Conservation (phyloP, 257 asterid species). For the Cinchona pubescens region DNA sequence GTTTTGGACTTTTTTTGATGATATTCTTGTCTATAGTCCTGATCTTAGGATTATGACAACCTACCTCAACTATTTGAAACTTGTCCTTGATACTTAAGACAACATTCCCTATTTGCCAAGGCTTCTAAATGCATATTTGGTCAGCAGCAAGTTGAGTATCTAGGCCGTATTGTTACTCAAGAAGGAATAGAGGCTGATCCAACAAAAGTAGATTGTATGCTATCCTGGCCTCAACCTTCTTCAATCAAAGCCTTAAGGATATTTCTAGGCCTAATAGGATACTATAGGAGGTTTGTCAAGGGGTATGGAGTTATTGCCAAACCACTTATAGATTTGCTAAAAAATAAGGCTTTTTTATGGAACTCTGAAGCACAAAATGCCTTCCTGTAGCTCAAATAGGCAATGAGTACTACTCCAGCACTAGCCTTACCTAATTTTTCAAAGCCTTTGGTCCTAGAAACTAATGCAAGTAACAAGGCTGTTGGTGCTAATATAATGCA, state of each 20-base stretch:
- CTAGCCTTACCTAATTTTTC: neutral
- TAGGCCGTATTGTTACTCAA: neutral
- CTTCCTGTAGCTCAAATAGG: neutral
- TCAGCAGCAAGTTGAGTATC: neutral
- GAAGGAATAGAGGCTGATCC: neutral
- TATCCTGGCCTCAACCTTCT: neutral
- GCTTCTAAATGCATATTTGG: neutral
- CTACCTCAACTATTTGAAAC: no score
- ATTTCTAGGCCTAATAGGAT: neutral
- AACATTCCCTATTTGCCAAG: neutral
- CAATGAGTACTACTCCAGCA: neutral
- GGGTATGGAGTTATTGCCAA: neutral
- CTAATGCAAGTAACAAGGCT: neutral
- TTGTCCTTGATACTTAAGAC: no score
- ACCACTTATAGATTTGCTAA: neutral
- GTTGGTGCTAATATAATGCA: neutral
- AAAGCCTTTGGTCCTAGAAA: neutral
- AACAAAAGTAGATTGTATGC: neutral
- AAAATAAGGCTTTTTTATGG: no score
- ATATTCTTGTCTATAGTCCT: no score
- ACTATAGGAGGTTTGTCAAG: neutral
- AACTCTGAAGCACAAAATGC: neutral
- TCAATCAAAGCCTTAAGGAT: neutral
- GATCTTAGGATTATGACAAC: no score
- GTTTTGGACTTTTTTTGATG: no score